Percentiles rank a stretch among this genome's conserved stretches.
Conservation (phyloP, 2,329 filamentous ascomycete genomes). For the Colletotrichum camelliae region DNA sequence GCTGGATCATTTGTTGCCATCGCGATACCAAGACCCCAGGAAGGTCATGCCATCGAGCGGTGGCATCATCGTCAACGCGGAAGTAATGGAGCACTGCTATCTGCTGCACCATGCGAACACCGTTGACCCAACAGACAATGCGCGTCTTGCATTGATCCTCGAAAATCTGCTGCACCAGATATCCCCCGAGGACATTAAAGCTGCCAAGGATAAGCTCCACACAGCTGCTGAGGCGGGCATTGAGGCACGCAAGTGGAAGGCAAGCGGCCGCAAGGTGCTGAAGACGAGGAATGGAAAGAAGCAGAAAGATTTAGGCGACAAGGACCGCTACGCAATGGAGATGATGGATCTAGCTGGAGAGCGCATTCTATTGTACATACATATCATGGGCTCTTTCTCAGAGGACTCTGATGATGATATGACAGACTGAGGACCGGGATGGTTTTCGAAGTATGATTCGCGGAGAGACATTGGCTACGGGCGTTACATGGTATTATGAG, state of each 20-base stretch:
- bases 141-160: conserved; percentile 72
- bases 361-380: conserved; percentile 37
- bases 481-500: neutral
- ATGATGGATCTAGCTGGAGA: conserved; percentile 49
- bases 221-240: conserved; percentile 52
- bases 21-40: conserved; percentile 44
- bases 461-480: neutral
- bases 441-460: neutral
- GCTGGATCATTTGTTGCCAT: conserved; percentile 49
- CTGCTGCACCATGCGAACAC: conserved; percentile 70
- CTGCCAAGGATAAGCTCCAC: conserved; percentile 40
- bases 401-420: conserved; percentile 2
- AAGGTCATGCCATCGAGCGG: conserved; percentile 40
- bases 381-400: conserved; percentile 1
- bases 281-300: neutral
- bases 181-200: conserved; percentile 39
- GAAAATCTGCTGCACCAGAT: conserved; percentile 68
- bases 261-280: conserved; percentile 39
- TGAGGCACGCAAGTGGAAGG: conserved; percentile 52
- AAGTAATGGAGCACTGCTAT: conserved; percentile 63
- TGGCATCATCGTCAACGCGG: conserved; percentile 45
- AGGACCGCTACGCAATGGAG: conserved; percentile 47
- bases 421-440: neutral
- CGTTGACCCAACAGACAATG: conserved; percentile 68
- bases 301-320: conserved; percentile 31